These are phyloP conservation scores for Chrysopogon serrulatus DNA, from an alignment of 176 grass and related monocot species.

Conservation along the genomic window DNA sequence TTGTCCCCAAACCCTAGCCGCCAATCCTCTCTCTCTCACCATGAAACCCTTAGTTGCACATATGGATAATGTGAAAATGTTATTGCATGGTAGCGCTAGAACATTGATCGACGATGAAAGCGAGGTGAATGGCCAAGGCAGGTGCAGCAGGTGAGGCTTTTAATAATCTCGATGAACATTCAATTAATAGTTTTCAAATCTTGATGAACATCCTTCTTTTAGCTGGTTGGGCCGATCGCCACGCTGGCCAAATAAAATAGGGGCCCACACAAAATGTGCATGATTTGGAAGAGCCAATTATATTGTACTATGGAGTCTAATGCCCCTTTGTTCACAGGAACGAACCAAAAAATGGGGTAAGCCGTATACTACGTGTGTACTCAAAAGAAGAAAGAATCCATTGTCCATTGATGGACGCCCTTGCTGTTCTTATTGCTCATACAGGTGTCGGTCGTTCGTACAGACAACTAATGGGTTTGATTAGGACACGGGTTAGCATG, in stretches of 20 bases:
- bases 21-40: no score
- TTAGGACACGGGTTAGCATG: background rate
- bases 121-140: no score
- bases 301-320: background rate
- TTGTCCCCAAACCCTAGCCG: no score
- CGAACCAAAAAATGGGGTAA: background rate
- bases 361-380: background rate
- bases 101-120: no score
- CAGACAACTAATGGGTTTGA: background rate
- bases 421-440: background rate
- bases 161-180: no score
- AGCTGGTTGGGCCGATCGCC: background rate
- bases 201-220: background rate
- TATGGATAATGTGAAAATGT: no score
- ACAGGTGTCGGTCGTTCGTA: background rate
- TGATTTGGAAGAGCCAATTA: background rate
- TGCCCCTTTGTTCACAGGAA: background rate
- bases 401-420: background rate
- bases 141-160: no score
- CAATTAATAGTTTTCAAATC: background rate
- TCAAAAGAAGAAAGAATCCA: conserved; percentile 10
- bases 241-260: background rate
- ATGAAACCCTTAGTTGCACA: no score
- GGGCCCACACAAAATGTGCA: background rate
- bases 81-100: no score